Evolutionary conservation across 192 early-diverging fungal genomes (phyloP).

Genomic region (Coemansia sp.): DNA sequence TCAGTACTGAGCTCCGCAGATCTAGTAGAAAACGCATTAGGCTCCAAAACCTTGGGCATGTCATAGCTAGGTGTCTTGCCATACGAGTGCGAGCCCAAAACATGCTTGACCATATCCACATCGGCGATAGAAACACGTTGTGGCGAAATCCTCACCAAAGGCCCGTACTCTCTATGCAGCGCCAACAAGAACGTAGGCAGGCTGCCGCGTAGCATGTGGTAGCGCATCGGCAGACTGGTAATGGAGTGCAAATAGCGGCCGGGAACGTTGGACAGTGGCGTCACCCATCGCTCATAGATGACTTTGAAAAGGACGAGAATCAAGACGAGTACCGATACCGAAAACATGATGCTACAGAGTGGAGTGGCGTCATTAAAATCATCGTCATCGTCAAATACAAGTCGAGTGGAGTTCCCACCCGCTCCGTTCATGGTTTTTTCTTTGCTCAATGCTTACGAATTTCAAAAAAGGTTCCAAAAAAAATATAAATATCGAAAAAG

Average conservation of each 20-base stretch:
- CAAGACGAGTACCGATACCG: slow-evolving; percentile 15
- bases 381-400: slow-evolving; percentile 51
- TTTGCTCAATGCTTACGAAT: background rate
- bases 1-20: slow-evolving; percentile 31
- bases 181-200: slow-evolving; percentile 27
- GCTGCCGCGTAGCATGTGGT: slow-evolving; percentile 48
- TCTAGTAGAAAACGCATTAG: slow-evolving; percentile 47
- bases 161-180: slow-evolving; percentile 33
- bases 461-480: background rate
- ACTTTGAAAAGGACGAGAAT: slow-evolving; percentile 41
- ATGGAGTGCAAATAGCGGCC: slow-evolving; percentile 33
- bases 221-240: slow-evolving; percentile 46
- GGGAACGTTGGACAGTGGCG: slow-evolving; percentile 37
- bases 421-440: slow-evolving; percentile 39
- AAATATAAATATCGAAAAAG: background rate
- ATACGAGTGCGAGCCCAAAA: slow-evolving; percentile 38
- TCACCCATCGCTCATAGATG: slow-evolving; percentile 54
- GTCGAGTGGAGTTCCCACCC: slow-evolving; percentile 48
- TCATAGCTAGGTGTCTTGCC: slow-evolving; percentile 40
- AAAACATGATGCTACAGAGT: slow-evolving; percentile 39
- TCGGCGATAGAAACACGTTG: slow-evolving; percentile 47
- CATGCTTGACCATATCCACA: slow-evolving; percentile 19
- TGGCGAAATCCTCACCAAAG: slow-evolving; percentile 44
- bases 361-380: slow-evolving; percentile 32
- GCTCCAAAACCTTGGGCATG: slow-evolving; percentile 21